Evolutionary conservation across 2,329 filamentous ascomycete species (phyloP).

Genomic region (Cladosporium sp.): DNA sequence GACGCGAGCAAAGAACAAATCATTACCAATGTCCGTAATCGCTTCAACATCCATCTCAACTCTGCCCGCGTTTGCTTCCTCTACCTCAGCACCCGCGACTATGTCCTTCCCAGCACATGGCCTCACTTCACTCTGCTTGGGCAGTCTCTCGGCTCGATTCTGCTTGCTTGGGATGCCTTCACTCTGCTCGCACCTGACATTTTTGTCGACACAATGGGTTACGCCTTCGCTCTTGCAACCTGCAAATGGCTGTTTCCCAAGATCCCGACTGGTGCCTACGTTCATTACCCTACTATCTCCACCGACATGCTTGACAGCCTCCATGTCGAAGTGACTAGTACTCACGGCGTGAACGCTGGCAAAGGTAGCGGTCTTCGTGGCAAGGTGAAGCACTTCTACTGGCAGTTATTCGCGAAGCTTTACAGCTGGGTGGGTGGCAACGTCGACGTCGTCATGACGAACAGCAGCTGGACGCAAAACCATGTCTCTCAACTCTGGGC

Average conservation of each 20-base stretch:
- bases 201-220: constrained; percentile 97
- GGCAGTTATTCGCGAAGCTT: constrained; percentile 74
- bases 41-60: constrained; percentile 90
- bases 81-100: constrained; percentile 82
- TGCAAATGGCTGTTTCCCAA: constrained; percentile 74
- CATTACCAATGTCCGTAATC: constrained; percentile 58
- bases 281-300: constrained; percentile 97
- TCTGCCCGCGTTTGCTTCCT: constrained; percentile 79
- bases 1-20: constrained; percentile 78
- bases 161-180: constrained; percentile 89
- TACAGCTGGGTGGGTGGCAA: constrained; percentile 80
- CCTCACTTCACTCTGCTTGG: constrained; percentile 88
- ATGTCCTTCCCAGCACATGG: constrained; percentile 82
- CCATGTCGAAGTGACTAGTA: constrained; percentile 50
- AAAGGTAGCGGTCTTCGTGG: constrained; percentile 70
- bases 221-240: constrained; percentile 82
- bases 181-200: constrained; percentile 87
- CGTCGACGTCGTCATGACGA: constrained; percentile 94
- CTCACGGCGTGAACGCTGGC: constrained; percentile 76
- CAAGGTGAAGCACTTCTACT: constrained; percentile 72
- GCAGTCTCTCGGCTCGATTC: constrained; percentile 84
- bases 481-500: constrained; percentile 83
- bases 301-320: constrained; percentile 86
- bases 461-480: constrained; percentile 86
- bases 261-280: constrained; percentile 85